A percentile compares a stretch with the other conserved stretches of the same genome.
phyloP scores from a whole-genome alignment of 345 rosid genomes.

The Rhizophora apiculata region DNA sequence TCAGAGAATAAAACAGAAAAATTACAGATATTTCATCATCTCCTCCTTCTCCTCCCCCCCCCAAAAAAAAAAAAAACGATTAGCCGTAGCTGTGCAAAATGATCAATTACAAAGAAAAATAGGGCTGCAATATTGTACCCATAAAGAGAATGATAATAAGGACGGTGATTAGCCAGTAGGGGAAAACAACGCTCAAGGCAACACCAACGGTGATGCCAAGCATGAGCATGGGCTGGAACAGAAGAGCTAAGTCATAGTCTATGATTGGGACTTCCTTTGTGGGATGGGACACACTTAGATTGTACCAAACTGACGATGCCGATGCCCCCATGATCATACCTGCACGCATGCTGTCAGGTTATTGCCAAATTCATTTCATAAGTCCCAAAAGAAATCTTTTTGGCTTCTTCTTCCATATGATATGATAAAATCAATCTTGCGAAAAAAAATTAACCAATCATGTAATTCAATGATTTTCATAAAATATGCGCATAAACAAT shows the following conservation, averaged over 20 bases:
- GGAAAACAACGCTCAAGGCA: constrained; percentile 84
- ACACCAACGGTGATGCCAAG: constrained; percentile 94
- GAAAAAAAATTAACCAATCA: no score
- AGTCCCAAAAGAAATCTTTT: no score
- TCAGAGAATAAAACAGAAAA: constrained; percentile 1
- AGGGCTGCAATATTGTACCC: constrained; percentile 27
- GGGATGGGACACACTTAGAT: constrained; percentile 79
- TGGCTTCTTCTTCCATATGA: no score
- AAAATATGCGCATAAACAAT: no score
- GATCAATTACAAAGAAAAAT: neutral
- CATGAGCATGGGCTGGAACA: constrained; percentile 92
- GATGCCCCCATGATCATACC: constrained; percentile 99
- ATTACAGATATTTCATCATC: neutral
- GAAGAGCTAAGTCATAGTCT: constrained; percentile 83
- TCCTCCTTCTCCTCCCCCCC: no score
- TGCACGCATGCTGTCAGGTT: constrained; percentile 22
- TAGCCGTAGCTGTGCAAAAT: neutral
- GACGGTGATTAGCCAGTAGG: constrained; percentile 92
- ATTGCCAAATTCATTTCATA: neutral
- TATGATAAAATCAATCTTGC: no score
- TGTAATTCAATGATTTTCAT: no score
- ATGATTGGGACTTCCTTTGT: constrained; percentile 80
- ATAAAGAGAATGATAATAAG: constrained; percentile 83
- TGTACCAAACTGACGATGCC: constrained; percentile 90
- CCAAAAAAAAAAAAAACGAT: neutral